phyloP scores from a whole-genome alignment of 2,329 filamentous ascomycete species.

The Monilinia fructicola region DNA sequence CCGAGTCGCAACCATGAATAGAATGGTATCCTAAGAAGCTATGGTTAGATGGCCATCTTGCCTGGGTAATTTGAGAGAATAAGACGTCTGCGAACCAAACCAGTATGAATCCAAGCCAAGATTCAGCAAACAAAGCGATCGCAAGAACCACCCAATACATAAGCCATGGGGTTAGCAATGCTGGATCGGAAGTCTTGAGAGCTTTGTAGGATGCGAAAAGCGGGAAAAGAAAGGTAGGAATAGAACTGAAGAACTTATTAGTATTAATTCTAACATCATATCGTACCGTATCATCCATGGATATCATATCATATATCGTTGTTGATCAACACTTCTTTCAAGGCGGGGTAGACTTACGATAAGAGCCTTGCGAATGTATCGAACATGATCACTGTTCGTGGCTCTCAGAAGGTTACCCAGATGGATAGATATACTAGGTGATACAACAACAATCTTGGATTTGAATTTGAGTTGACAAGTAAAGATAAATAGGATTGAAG shows the following conservation, averaged over 20 bases:
- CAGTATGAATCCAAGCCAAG: constrained; percentile 83
- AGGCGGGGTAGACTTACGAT: constrained; percentile 58
- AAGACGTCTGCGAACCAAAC: constrained; percentile 57
- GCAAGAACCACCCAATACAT: constrained; percentile 98
- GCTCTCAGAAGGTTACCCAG: neutral
- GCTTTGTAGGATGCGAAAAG: constrained; percentile 98
- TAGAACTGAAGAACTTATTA: constrained; percentile 56
- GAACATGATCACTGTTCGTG: constrained; percentile 57
- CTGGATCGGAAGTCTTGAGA: constrained; percentile 85
- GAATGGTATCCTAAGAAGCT: constrained; percentile 70
- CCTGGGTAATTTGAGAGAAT: neutral
- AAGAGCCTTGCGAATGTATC: constrained; percentile 74
- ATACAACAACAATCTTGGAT: neutral
- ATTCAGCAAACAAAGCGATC: constrained; percentile 77
- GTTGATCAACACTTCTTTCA: constrained; percentile 15
- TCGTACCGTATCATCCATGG: neutral
- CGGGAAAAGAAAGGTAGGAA: constrained; percentile 88
- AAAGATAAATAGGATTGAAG: neutral
- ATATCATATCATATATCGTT: no score
- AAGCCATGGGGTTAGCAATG: constrained; percentile 91
- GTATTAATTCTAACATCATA: constrained; percentile 16
- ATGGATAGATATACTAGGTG: neutral
- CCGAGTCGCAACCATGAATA: constrained; percentile 87
- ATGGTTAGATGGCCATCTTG: constrained; percentile 1
- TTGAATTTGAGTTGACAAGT: neutral